Evolutionary conservation across 192 early-diverging fungal genomes (phyloP).

Genomic region (Diversispora epigaea): DNA sequence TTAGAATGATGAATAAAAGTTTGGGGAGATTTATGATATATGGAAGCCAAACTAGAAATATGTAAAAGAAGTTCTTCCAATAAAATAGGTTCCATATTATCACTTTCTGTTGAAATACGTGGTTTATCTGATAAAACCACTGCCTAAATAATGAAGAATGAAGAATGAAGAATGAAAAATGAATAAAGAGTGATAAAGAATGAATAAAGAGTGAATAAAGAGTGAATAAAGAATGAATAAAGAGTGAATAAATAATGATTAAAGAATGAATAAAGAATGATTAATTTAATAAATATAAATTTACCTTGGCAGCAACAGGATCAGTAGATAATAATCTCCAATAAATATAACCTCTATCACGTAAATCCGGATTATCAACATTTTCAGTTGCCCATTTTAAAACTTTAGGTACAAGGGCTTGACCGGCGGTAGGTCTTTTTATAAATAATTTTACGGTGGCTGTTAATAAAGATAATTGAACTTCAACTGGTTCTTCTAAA

Average conservation of each 20-base stretch:
- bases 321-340: conserved; percentile 96
- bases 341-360: conserved; percentile 97
- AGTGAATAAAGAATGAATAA: no score
- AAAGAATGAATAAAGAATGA: no score
- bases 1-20: conserved; percentile 77
- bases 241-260: no score
- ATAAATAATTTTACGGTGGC: conserved; percentile 97
- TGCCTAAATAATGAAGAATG: conserved; percentile 43
- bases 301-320: conserved; percentile 80
- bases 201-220: no score
- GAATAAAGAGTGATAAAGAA: no score
- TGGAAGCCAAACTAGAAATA: conserved; percentile 82
- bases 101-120: conserved; percentile 90
- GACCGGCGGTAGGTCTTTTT: conserved; percentile 85
- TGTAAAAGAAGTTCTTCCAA: conserved; percentile 87
- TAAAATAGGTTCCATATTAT: conserved; percentile 81
- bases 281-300: background rate
- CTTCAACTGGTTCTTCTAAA: conserved; percentile 85
- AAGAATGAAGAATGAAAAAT: no score
- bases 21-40: conserved; percentile 90
- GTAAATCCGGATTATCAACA: conserved; percentile 94
- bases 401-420: conserved; percentile 91
- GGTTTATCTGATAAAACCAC: conserved; percentile 93
- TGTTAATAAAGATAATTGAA: conserved; percentile 91
- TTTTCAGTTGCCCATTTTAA: conserved; percentile 94